Conservation (phyloP, 176 grass and related monocot species). For the Phragmites australis region DNA sequence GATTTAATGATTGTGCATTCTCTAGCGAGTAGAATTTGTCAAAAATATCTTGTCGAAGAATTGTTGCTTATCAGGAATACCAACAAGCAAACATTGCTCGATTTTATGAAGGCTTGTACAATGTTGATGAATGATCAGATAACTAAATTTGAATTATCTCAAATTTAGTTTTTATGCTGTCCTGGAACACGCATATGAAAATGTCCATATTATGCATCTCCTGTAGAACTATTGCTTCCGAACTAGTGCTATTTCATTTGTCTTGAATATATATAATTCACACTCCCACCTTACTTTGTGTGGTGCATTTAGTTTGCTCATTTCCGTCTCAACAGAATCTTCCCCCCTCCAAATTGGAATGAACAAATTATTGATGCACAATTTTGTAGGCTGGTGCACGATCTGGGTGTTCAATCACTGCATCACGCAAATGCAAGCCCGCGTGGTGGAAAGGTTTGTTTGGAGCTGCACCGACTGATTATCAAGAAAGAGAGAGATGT, state of each 20-base stretch:
- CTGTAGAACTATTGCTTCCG: not conserved
- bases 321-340: not conserved
- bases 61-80: not conserved
- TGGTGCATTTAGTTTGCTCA: not conserved
- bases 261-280: not conserved
- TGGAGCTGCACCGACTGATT: conserved; percentile 43
- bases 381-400: conserved; percentile 60
- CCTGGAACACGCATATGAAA: not conserved
- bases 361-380: not conserved
- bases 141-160: not conserved
- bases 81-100: not conserved
- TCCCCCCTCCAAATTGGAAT: not conserved
- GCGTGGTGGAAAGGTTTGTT: conserved; percentile 83
- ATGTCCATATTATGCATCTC: not conserved
- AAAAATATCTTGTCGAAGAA: not conserved
- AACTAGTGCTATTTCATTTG: not conserved
- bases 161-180: not conserved
- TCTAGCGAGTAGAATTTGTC: not conserved
- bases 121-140: not conserved
- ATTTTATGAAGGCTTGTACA: not conserved
- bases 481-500: conserved; percentile 57
- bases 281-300: not conserved
- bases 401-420: conserved; percentile 76
- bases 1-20: not conserved
- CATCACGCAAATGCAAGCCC: conserved; percentile 76